These are phyloP conservation scores for Eucalyptus globulus DNA, from an alignment of 345 rosid species.

Conservation along the genomic window DNA sequence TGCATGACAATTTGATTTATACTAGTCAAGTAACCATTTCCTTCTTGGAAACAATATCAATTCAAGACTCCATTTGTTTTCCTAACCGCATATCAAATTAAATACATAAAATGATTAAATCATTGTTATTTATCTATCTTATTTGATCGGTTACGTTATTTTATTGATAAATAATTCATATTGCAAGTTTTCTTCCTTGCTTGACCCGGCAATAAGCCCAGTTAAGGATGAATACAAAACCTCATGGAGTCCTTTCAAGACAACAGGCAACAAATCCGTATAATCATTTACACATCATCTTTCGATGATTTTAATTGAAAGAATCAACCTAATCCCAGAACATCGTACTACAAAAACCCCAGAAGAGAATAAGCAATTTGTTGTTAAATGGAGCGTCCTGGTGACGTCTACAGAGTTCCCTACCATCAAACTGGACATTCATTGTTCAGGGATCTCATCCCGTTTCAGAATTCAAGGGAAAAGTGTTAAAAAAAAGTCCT, in stretches of 20 bases:
- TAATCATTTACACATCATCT: neutral
- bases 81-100: neutral
- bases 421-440: neutral
- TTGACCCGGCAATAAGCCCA: neutral
- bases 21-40: neutral
- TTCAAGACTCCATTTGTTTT: neutral
- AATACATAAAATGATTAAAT: neutral
- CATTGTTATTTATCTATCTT: neutral
- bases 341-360: neutral
- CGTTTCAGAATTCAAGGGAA: neutral
- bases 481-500: no score
- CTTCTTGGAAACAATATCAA: neutral
- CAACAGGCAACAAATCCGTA: neutral
- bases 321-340: neutral
- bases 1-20: neutral
- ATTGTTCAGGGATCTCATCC: neutral
- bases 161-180: neutral
- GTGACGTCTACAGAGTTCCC: neutral
- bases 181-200: neutral
- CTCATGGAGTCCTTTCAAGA: neutral
- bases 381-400: neutral
- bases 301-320: neutral
- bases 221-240: neutral
- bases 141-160: neutral
- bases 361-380: neutral